Conservation (phyloP, 176 grass and related monocot genomes). For the Zoysia pacifica region DNA sequence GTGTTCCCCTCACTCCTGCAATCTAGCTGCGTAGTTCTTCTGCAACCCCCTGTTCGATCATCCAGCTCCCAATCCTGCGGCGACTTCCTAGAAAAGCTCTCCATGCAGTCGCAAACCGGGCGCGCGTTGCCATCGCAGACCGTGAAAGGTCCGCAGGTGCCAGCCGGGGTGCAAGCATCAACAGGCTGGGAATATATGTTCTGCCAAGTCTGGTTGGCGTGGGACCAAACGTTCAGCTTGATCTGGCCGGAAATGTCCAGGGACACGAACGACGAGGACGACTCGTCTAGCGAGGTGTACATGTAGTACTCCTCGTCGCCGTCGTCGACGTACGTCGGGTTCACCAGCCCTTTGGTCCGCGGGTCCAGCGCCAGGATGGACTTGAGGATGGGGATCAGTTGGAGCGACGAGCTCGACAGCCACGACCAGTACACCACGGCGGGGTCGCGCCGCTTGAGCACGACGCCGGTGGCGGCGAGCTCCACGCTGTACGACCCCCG, state of each 20-base stretch:
- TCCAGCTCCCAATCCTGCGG: constrained; percentile 38
- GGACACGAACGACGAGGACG: constrained; percentile 12
- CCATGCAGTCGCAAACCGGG: constrained; percentile 48
- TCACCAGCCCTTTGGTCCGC: constrained; percentile 29
- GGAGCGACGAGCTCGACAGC: constrained; percentile 33
- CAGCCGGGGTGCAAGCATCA: constrained; percentile 41
- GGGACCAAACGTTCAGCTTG: constrained; percentile 43
- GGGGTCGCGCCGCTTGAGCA: neutral
- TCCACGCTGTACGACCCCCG: constrained; percentile 38
- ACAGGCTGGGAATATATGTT: constrained; percentile 38
- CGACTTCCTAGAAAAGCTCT: constrained; percentile 45
- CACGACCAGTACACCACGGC: constrained; percentile 20
- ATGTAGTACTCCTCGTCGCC: constrained; percentile 45
- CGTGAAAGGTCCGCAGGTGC: constrained; percentile 56
- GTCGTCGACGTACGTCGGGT: constrained; percentile 34
- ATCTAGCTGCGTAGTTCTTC: constrained; percentile 46
- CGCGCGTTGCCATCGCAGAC: constrained; percentile 43
- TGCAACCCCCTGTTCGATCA: constrained; percentile 57
- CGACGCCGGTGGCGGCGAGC: constrained; percentile 14
- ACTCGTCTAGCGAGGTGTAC: constrained; percentile 45
- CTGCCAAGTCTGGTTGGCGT: constrained; percentile 35
- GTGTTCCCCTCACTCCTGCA: constrained; percentile 40
- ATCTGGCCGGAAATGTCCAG: constrained; percentile 51
- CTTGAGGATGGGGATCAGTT: constrained; percentile 35
- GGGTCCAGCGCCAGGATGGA: constrained; percentile 11